Percentiles rank a stretch among this genome's conserved stretches.
Conservation (phyloP, 768 basidiomycete genomes). For the Mycena albidolilacea region DNA sequence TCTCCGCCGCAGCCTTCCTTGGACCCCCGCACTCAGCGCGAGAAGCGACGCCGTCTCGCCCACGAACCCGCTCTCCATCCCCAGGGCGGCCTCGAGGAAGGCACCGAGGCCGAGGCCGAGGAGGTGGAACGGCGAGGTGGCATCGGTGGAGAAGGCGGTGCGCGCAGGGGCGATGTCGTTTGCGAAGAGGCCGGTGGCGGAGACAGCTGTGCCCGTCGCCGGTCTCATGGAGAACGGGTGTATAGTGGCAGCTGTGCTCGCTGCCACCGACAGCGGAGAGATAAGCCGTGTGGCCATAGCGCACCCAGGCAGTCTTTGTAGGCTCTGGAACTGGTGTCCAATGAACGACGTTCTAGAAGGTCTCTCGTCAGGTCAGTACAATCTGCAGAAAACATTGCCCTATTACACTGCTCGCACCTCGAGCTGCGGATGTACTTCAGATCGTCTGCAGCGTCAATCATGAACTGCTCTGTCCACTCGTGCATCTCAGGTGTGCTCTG, state of each 20-base stretch:
- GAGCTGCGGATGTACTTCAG: conserved; percentile 26
- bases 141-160: conserved; percentile 58
- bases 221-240: too few species aligned
- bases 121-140: conserved; percentile 76
- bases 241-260: too few species aligned
- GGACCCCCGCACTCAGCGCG: conserved; percentile 68
- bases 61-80: conserved; percentile 84
- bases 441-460: conserved; percentile 21
- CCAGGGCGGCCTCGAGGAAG: conserved; percentile 83
- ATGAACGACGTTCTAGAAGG: conserved; percentile 18
- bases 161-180: conserved; percentile 75
- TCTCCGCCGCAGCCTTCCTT: conserved; percentile 60
- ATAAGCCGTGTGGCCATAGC: neutral
- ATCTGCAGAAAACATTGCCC: neutral
- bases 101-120: conserved; percentile 80
- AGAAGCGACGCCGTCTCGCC: conserved; percentile 72
- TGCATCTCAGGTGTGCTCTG: conserved; percentile 24
- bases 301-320: conserved; percentile 11
- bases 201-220: conserved; percentile 32
- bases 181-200: conserved; percentile 68
- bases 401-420: neutral
- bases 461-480: conserved; percentile 25
- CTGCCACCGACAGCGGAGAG: neutral
- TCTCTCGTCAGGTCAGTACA: neutral
- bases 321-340: neutral